Conservation (phyloP, 148 eudicot species). For the Chenopodium suecicum region DNA sequence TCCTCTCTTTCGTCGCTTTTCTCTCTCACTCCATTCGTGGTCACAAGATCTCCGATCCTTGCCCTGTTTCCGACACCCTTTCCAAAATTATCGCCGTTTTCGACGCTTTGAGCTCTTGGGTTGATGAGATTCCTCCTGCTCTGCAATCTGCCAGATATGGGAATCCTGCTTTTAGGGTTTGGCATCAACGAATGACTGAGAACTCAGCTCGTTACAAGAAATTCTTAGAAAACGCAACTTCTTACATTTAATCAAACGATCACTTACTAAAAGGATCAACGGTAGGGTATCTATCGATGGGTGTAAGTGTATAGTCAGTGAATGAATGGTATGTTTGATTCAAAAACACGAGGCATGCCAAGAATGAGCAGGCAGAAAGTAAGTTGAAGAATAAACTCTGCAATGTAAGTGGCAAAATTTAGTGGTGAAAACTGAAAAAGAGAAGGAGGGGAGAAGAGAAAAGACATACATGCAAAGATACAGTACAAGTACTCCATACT, state of each 20-base stretch:
- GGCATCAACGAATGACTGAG: slow-evolving; percentile 53
- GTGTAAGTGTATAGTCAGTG: not conserved
- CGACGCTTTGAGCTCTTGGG: slow-evolving; percentile 32
- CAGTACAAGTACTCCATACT: too few species aligned
- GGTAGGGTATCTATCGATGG: not conserved
- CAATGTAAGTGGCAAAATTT: slow-evolving; percentile 3
- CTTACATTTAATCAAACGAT: too few species aligned
- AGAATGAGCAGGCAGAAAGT: not conserved
- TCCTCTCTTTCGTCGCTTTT: slow-evolving; percentile 72
- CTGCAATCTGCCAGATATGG: slow-evolving; percentile 62
- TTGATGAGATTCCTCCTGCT: slow-evolving; percentile 68
- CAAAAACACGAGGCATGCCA: not conserved
- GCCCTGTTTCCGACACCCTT: slow-evolving; percentile 37
- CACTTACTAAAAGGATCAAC: too few species aligned
- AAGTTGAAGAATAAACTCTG: not conserved
- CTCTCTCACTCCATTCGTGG: slow-evolving; percentile 58
- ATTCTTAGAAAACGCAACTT: too few species aligned
- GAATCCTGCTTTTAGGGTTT: slow-evolving; percentile 56
- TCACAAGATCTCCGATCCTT: slow-evolving; percentile 70
- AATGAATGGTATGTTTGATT: not conserved
- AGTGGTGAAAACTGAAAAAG: slow-evolving; percentile 12
- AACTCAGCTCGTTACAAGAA: not conserved
- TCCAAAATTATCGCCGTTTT: slow-evolving; percentile 35
- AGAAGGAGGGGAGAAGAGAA: not conserved
- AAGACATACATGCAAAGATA: not conserved